Base-by-base conservation (phyloP, 2,329 filamentous ascomycete genomes). In the Thermoascus crustaceus region DNA sequence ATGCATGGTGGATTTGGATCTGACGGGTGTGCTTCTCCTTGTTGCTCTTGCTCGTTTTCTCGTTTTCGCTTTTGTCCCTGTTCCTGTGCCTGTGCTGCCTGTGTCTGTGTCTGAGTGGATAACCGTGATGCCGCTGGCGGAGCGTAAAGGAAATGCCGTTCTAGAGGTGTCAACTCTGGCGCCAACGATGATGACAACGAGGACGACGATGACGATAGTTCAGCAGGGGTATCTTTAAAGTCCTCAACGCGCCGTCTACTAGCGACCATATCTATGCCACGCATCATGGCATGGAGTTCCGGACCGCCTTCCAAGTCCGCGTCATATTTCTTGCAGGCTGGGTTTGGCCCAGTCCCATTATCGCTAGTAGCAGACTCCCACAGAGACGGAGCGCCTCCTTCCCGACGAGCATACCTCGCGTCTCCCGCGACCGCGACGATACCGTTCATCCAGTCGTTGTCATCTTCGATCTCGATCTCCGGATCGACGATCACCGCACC, bases 401-500 rank as follows among this genome's bases (percentile, higher is more conserved):
- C 57, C 3, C 42, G 32, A 7, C 55, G 52, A 11, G 48, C 47
- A 37, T 60, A 68, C 32, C 66, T 53, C 23, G 57, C 62, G 45
- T 69, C 66, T 4, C 64, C 65, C 4, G 61, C 64, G 22, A 67
- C 64, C 14, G 60, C 62, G 11, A 69, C 45, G 10, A 68, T 50
- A 4, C 60, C 58, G 14, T 58, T 48, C n/a, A 55, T 49, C 50
- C 53, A 60, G 23, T 59, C 53, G n/a, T 49, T 43, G 8, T 49
- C 48, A 14, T 50, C 49, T 17, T 50, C 44, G 8, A 43, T 43
- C 20, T 57, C 50, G 25, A 62, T 54, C n/a, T 50, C 46, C 1
- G 62, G 60, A 38, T 69, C 65, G 16, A 68, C 66, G 13, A 67
- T 55, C 8, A 69, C 66, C 5, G 63, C 64, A 18, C 65, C 66